Base-by-base conservation (phyloP, 768 basidiomycete genomes). In the Boletus reticulatus region DNA sequence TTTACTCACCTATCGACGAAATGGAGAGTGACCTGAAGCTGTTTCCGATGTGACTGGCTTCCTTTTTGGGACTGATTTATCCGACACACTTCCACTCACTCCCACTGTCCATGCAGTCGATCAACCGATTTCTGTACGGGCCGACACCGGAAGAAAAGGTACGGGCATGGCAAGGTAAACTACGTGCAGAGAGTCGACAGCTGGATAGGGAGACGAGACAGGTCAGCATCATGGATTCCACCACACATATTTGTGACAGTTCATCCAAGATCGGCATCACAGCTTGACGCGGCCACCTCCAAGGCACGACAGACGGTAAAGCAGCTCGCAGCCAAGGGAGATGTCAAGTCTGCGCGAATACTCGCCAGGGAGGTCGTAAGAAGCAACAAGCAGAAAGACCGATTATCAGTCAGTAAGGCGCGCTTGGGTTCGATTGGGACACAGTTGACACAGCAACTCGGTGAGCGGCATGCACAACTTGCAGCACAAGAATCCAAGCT, bases 81-180 rank as follows among this genome's bases (percentile, higher is more conserved):
- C 31, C 32, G 19, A 52, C 45, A 9, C 50, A 2, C 12, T 32
- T 48, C 38, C 38, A 44, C 49, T 47, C 50, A 22, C 22, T 22
- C 46, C 56, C 6, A 38, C 16, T 58, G 59, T 44, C 66, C 59
- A 92, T 94, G 90, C 90, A 93, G 71, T 74, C 87, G 34, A 88
- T 98, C 67, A 95, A 93, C 70, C 85, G 94, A 41, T 94, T 95
- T 70, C 74, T 99, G 43, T 98, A 98, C 75, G 97, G 97, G 3
- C 96, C 94, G 17, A 93, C 96, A 0, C 89, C 95, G 22, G 94
- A 98, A 73, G 97, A 99, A 76, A 86, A 83, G 66, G 88, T 98
- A 13, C 83, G 89, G 48, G 81, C 82, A 73, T 99, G 97, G 97
- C 94, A 98, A 71, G 64, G 79, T 19, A 94, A 91, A 72, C 76